A percentile compares a stretch with the other conserved stretches of the same genome.
Evolutionary conservation across 2,329 filamentous ascomycete genomes (phyloP).

Genomic region (Fusarium camptoceras): DNA sequence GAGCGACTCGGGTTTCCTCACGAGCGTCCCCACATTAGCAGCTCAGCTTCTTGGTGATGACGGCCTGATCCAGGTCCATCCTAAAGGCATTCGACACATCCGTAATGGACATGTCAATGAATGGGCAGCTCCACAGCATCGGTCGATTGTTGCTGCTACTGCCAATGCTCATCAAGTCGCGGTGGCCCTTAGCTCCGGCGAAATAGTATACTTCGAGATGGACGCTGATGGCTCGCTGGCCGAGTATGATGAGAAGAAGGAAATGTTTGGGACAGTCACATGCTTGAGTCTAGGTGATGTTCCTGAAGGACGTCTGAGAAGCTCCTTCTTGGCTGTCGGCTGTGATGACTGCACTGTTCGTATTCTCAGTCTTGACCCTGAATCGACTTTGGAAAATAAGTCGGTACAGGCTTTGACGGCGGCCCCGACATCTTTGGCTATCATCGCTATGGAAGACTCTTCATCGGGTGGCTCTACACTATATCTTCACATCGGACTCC

Average conservation of each 20-base stretch:
- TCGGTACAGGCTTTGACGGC: slow-evolving; percentile 94
- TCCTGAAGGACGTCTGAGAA: slow-evolving; percentile 87
- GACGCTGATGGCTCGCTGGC: slow-evolving; percentile 89
- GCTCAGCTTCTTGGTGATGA: slow-evolving; percentile 96
- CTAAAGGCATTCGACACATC: slow-evolving; percentile 95
- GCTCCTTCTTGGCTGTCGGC: slow-evolving; percentile 93
- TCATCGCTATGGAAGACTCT: slow-evolving; percentile 96
- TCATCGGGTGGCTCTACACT: slow-evolving; percentile 88
- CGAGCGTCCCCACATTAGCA: slow-evolving; percentile 87
- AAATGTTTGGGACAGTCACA: slow-evolving; percentile 95
- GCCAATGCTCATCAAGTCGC: slow-evolving; percentile 95
- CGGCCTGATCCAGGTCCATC: slow-evolving; percentile 92
- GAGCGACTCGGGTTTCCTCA: slow-evolving; percentile 90
- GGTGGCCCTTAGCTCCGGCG: slow-evolving; percentile 92
- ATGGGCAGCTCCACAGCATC: slow-evolving; percentile 92
- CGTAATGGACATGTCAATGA: slow-evolving; percentile 84
- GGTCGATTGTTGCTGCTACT: slow-evolving; percentile 93
- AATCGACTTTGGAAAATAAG: slow-evolving; percentile 90
- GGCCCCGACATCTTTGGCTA: slow-evolving; percentile 86
- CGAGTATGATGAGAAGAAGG: slow-evolving; percentile 94
- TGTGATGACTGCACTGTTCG: slow-evolving; percentile 97
- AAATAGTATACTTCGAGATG: slow-evolving; percentile 99
- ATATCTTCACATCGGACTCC: slow-evolving; percentile 94
- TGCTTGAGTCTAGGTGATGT: slow-evolving; percentile 94
- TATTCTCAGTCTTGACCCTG: slow-evolving; percentile 88